phyloP scores from a whole-genome alignment of 2,329 filamentous ascomycete species.

The Dissoconium aciculare region DNA sequence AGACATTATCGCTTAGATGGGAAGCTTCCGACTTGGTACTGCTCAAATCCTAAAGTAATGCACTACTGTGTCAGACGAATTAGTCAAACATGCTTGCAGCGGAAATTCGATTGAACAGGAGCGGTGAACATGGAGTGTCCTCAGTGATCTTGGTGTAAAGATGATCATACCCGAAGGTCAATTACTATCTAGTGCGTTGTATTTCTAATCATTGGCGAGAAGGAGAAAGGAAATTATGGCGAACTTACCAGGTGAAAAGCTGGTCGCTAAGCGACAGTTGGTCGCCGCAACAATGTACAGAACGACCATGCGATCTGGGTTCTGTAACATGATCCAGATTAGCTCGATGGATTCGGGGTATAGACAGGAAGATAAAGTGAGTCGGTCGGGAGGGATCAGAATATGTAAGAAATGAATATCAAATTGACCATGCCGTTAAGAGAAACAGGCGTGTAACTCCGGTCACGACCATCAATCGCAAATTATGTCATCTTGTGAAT shows the following conservation, averaged over 20 bases:
- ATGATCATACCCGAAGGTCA: conserved; percentile 24
- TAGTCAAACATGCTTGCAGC: too few species aligned
- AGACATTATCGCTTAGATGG: too few species aligned
- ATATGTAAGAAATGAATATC: conserved; percentile 99
- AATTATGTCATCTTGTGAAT: conserved; percentile 83
- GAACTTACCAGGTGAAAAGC: too few species aligned
- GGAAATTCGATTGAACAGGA: too few species aligned
- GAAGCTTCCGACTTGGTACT: too few species aligned
- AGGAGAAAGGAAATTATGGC: conserved; percentile 1
- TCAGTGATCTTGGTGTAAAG: conserved; percentile 30
- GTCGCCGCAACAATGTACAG: neutral
- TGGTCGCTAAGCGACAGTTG: too few species aligned
- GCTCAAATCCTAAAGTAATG: too few species aligned
- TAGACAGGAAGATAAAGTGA: neutral
- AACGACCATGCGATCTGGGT: neutral
- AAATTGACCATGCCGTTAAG: conserved; percentile 58
- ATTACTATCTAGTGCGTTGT: conserved; percentile 41
- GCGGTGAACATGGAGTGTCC: conserved; percentile 9
- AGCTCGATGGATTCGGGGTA: neutral
- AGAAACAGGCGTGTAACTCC: conserved; percentile 86
- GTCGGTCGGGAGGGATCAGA: conserved; percentile 46
- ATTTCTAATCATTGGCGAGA: conserved; percentile 50
- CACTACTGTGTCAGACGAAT: too few species aligned
- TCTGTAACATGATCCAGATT: conserved; percentile 1
- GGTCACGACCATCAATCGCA: conserved; percentile 83